phyloP scores from a whole-genome alignment of 176 grass and related monocot species.

The Oryza longistaminata region DNA sequence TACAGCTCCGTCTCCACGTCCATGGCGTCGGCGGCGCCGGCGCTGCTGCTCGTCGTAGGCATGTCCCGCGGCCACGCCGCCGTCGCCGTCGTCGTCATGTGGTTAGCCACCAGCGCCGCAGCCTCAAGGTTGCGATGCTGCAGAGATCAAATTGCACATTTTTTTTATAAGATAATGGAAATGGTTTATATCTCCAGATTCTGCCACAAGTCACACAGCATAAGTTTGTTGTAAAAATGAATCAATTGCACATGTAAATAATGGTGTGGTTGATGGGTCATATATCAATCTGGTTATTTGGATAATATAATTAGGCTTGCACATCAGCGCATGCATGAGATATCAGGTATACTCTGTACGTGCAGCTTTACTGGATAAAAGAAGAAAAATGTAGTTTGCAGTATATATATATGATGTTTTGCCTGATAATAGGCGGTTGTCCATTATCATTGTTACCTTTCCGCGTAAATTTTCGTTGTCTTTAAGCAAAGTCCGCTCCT shows the following conservation, averaged over 20 bases:
- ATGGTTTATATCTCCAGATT: too few relatives aligned
- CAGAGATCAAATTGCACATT: slow-evolving; percentile 1
- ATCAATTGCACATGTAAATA: not conserved
- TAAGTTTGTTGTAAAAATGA: too few relatives aligned
- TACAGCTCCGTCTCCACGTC: slow-evolving; percentile 70
- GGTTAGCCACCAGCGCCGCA: not conserved
- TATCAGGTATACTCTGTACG: not conserved
- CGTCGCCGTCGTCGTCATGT: not conserved
- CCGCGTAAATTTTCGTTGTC: slow-evolving; percentile 45
- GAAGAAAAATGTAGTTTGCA: not conserved
- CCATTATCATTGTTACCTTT: slow-evolving; percentile 40
- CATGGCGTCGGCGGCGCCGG: not conserved
- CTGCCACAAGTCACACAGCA: too few relatives aligned
- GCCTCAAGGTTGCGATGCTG: slow-evolving; percentile 33
- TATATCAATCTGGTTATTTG: not conserved
- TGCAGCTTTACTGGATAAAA: not conserved
- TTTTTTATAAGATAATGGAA: too few relatives aligned
- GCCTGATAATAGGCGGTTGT: not conserved
- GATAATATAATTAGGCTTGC: not conserved
- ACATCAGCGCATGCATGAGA: not conserved
- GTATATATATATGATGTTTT: not conserved
- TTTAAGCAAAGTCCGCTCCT: slow-evolving; percentile 55
- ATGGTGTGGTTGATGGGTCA: not conserved
- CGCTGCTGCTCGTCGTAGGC: not conserved
- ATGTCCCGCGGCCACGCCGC: not conserved